Evolutionary conservation across 306 rosid genomes (phyloP), one percentile per base, ranked within the genome.

Genomic region (Prunus fruticosa): DNA sequence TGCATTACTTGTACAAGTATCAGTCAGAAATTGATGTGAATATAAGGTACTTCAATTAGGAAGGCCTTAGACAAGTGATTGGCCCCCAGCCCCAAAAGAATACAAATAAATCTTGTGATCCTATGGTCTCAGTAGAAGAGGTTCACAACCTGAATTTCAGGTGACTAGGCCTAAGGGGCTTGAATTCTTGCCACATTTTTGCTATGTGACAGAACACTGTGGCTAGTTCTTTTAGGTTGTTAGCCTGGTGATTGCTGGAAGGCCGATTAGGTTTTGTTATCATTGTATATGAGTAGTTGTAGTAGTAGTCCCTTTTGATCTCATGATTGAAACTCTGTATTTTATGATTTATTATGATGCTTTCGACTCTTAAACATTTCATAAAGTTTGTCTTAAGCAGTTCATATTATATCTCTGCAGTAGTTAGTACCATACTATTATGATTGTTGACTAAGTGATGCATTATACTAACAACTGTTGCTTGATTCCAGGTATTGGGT

Each of bases 401-500:
- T 60, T 12, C 19, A 2, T 60, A 23, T 20, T 4, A 27, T 70
- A 0, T 8, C 32, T 28, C 62, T 14, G 57, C n/a, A 28, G 34
- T 43, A n/a, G 16, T 15, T 13, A 23, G 18, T 5, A 60, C 28
- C 65, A 12, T 25, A 63, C 67, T 30, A 28, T 76, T 60, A 57
- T 82, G 69, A 34, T 72, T 72, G 22, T 79, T 67, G 34, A 66
- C 38, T 53, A 9, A 57, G 32, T 62, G 74, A 68, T 53, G n/a
- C 46, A 3, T 50, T 73, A 73, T n/a, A n/a, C n/a, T n/a, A n/a
- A n/a, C n/a, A 57, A 54, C 46, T 63, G 28, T 30, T 58, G 46
- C 73, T 80, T 78, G 75, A 46, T 80, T 87, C 76, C 93, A 95
- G 97, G 89, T 87, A 75, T 60, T 95, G 64, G 99, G 99, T n/a